These are phyloP conservation scores for Salix koriyanagi DNA, from an alignment of 345 rosid genomes.

Conservation along the genomic window DNA sequence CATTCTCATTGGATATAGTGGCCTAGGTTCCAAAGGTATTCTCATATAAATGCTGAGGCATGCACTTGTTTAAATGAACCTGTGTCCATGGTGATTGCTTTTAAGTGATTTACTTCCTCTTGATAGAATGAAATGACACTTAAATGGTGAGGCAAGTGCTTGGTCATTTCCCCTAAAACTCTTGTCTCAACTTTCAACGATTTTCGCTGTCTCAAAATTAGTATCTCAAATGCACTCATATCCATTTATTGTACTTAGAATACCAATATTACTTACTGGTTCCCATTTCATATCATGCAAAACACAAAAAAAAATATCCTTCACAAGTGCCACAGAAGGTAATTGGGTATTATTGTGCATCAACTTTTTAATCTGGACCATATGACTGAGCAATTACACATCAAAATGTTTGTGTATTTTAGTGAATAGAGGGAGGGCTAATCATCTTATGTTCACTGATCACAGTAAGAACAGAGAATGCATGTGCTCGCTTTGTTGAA, in stretches of 20 bases:
- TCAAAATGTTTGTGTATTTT: background rate
- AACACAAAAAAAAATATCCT: background rate
- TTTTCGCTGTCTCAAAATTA: background rate
- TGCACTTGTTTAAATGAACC: background rate
- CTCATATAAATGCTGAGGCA: background rate
- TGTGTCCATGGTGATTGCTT: background rate
- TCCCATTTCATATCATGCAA: background rate
- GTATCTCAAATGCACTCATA: background rate
- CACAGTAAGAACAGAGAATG: background rate
- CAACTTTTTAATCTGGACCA: background rate
- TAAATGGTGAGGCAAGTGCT: background rate
- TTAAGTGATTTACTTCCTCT: background rate
- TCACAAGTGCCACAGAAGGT: background rate
- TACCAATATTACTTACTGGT: background rate
- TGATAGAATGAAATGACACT: background rate
- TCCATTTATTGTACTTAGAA: background rate
- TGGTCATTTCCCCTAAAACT: background rate
- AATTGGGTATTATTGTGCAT: background rate
- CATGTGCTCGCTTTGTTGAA: background rate
- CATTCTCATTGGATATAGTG: background rate
- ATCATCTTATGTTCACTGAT: background rate
- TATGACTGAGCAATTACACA: background rate
- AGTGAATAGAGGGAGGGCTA: background rate
- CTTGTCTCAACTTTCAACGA: no score
- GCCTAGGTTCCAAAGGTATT: background rate